phyloP scores from a whole-genome alignment of 345 rosid species.

The Salix dunnii region DNA sequence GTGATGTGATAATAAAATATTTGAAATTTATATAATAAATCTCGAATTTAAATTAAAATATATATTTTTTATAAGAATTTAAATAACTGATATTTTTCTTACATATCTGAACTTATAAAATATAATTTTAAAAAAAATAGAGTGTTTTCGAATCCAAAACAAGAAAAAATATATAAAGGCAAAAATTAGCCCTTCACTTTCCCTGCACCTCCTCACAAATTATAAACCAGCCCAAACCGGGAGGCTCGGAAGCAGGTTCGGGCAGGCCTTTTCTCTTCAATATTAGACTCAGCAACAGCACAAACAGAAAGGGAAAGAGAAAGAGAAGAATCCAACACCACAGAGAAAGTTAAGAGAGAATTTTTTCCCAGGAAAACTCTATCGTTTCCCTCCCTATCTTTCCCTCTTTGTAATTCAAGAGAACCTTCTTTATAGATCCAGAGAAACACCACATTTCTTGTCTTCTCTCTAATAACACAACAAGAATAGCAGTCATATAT shows the following conservation, averaged over 20 bases:
- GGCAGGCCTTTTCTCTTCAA: slow-evolving; percentile 32
- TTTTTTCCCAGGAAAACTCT: background rate
- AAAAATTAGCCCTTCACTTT: slow-evolving; percentile 38
- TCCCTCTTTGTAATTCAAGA: slow-evolving; percentile 5
- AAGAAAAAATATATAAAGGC: background rate
- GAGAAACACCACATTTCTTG: background rate
- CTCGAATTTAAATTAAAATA: too few relatives aligned
- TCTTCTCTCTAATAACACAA: background rate
- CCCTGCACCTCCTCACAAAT: slow-evolving; percentile 13
- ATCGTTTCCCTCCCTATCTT: slow-evolving; percentile 16
- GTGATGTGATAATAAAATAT: too few relatives aligned
- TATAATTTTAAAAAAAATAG: too few relatives aligned
- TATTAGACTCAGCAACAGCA: slow-evolving; percentile 17
- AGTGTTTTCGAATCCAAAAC: too few relatives aligned
- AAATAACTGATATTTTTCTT: too few relatives aligned
- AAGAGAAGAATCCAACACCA: slow-evolving; percentile 15
- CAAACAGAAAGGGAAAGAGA: slow-evolving; percentile 4
- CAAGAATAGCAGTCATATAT: background rate
- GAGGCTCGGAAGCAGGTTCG: slow-evolving; percentile 72
- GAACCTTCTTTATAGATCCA: background rate
- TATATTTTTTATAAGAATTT: too few relatives aligned
- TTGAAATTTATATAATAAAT: too few relatives aligned
- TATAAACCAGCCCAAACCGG: slow-evolving; percentile 31
- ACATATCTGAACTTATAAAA: too few relatives aligned
- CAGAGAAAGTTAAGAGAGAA: slow-evolving; percentile 41